Conservation (phyloP, 495 filamentous ascomycete species). For the Lasiosphaeriaceae sp. region DNA sequence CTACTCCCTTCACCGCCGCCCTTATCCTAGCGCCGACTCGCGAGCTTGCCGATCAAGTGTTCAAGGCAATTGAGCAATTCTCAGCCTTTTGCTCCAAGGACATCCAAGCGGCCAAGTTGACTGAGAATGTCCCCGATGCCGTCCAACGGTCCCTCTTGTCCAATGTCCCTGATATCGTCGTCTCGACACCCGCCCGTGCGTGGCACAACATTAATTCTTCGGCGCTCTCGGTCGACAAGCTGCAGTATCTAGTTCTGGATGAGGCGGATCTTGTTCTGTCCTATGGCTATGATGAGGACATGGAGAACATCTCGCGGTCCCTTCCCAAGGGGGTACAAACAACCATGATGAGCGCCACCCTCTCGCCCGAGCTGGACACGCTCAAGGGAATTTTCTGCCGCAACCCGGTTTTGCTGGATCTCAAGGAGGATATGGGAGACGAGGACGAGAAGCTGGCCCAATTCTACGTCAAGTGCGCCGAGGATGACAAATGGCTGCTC, state of each 20-base stretch:
- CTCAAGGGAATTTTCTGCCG: constrained; percentile 84
- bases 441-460: constrained; percentile 73
- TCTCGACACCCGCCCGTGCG: constrained; percentile 81
- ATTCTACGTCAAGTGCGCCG: constrained; percentile 78
- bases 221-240: constrained; percentile 61
- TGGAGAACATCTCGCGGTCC: constrained; percentile 68
- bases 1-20: constrained; percentile 48
- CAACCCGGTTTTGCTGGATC: constrained; percentile 68
- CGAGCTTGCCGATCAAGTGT: constrained; percentile 89
- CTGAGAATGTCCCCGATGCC: constrained; percentile 79
- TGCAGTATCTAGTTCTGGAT: constrained; percentile 84
- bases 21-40: constrained; percentile 91
- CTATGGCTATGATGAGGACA: constrained; percentile 90
- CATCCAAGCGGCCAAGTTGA: constrained; percentile 75
- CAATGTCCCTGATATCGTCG: constrained; percentile 82
- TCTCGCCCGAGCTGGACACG: constrained; percentile 79
- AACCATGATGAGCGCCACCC: constrained; percentile 87
- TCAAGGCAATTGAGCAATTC: constrained; percentile 66
- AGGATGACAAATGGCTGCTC: constrained; percentile 96
- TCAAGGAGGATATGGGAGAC: constrained; percentile 65
- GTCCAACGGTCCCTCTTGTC: constrained; percentile 83
- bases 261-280: constrained; percentile 93
- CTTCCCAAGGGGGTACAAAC: constrained; percentile 85
- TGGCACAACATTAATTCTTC: constrained; percentile 65
- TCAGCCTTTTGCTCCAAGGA: constrained; percentile 79